Evolutionary conservation across 176 grass and related monocot species (phyloP), one percentile per base, ranked within the genome.

Genomic region (Secale cereale): DNA sequence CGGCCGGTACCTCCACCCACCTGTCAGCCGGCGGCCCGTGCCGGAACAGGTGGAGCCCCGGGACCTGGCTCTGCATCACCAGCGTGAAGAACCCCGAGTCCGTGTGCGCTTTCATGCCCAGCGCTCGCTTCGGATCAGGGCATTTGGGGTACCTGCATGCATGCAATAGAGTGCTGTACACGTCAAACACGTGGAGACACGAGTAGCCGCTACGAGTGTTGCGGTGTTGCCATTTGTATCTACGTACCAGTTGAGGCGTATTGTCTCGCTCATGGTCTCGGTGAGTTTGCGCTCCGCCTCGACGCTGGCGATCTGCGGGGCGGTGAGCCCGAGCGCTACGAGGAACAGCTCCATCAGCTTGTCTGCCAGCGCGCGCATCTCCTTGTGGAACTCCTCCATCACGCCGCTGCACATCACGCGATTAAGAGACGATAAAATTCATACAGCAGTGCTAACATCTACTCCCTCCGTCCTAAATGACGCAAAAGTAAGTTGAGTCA

Each of bases 21-120:
- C 40, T 41, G 40, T 41, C 40, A 2, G 40, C 40, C 10, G 40
- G 40, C 0, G 86, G 91, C 10, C 23, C 61, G 10, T 37, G 81
- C 46, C 88, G 87, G 56, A 96, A 88, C 1, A 99, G 91, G 76
- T 99, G 97, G 33, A 99, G 93, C 11, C 97, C 97, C 5, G 91
- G 94, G 0, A 95, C 79, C 22, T 89, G 65, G 88, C 90, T 99
- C 81, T 99, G 97, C 78, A 91, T 82, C 52, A 99, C 86, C 33
- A 99, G 78, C 35, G 97, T 96, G 88, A 99, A 87, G 78, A 99
- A 85, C 70, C 93, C 91, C 19, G 97, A 99, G 86, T 99, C 97
- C 3, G 97, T 99, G 91, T 99, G 97, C 28, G 91, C 82, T 36
- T 92, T 94, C 5, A 99, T 86, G 5, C 97, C 97, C 74, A 94